phyloP scores from a whole-genome alignment of 306 rosid genomes.

The Quercus rubra region DNA sequence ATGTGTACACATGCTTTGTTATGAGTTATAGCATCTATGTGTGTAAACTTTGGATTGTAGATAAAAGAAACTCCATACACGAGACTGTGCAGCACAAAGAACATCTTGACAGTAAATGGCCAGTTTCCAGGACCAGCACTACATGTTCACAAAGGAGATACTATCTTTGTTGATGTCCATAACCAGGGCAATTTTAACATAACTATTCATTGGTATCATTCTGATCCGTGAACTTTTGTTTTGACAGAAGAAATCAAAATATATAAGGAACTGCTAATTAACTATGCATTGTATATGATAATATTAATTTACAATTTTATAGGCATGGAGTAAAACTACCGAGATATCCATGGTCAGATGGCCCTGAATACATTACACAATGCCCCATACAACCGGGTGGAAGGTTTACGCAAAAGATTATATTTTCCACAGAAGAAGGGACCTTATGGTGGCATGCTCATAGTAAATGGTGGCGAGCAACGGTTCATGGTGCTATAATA shows the following conservation, averaged over 20 bases:
- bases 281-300: no score
- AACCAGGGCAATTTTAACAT: conserved; percentile 43
- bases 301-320: background rate
- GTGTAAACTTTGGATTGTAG: background rate
- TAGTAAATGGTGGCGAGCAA: conserved; percentile 55
- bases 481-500: conserved; percentile 47
- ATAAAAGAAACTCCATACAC: conserved; percentile 21
- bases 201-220: conserved; percentile 49
- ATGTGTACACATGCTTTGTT: background rate
- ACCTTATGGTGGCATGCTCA: conserved; percentile 79
- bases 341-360: conserved; percentile 49
- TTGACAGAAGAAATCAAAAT: no score
- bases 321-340: conserved; percentile 52
- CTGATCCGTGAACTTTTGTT: background rate
- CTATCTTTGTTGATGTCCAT: conserved; percentile 31
- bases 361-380: conserved; percentile 41
- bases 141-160: conserved; percentile 33
- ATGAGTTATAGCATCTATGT: background rate
- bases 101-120: conserved; percentile 47
- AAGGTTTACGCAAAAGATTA: conserved; percentile 31
- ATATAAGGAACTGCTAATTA: no score
- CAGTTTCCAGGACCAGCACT: conserved; percentile 47
- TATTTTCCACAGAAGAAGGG: conserved; percentile 42
- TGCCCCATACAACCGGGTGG: conserved; percentile 44
- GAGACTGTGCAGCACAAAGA: conserved; percentile 41